Base-by-base conservation (phyloP, 768 basidiomycete species). In the Agrocybe pediades region DNA sequence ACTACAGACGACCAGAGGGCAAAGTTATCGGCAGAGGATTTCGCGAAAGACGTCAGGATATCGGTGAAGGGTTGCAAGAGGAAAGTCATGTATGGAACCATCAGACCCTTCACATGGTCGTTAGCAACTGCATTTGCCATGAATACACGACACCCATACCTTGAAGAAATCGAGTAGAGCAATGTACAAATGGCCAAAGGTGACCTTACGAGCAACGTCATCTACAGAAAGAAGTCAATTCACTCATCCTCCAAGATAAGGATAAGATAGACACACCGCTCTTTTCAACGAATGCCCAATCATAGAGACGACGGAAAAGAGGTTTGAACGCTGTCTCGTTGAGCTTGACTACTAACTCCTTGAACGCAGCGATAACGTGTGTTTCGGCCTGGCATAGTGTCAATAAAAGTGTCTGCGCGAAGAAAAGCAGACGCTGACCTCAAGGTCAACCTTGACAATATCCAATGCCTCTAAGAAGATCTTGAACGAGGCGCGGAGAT, bases 281-380 rank as follows among this genome's bases (percentile, higher is more conserved):
- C 24, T 79, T 80, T 53, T 76, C 74, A 1, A 78, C 80, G 62
- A 95, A 95, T 0, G 94, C 94, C 97, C 97, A 99, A 66, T 99
- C 97, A 63, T 92, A 94, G 53, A 95, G 69, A 49, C 87, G 86
- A 50, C 94, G 85, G 81, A 98, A 96, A 15, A 98, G 74, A 0
- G 96, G 95, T 57, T 85, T 82, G 84, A 99, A 98, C 0, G 88
- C 81, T 0, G 84, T 83, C 61, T 98, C 97, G 64, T 95, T 97
- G 49, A 99, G 76, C 70, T 98, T 98, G 49, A 92, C 84, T 9
- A 95, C 90, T 8, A 98, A 74, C 68, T 96, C 92, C 9, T 87
- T 78, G 79, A 97, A 98, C 0, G 95, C 87, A 1, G 79, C 67
- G 52, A 91, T 83, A 9, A 83, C 72, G 40, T 69, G 66, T 6